Evolutionary conservation across 148 eudicot genomes (phyloP), one percentile per base, ranked within the genome.

Genomic region (Chenopodium formosanum): DNA sequence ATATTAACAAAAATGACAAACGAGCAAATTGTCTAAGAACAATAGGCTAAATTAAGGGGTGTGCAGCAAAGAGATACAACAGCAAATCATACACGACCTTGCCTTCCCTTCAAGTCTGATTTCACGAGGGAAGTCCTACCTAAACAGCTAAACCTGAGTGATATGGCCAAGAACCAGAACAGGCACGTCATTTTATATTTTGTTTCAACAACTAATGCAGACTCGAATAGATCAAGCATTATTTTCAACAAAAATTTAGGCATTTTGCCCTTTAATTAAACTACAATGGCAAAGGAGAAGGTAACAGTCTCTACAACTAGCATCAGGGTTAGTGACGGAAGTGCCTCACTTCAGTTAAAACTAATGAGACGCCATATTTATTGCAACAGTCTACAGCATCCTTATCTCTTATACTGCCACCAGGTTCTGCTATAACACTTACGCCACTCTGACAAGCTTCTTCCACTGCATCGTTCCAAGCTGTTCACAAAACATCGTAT

Each of bases 391-490:
- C 97, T 2, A 94, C 44, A 16, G 97, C 98, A 82, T 96, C 99
- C 78, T 80, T 81, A 60, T 96, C 99, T 87, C 95, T 90, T 4
- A 88, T 94, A 90, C 95, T 91, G 29, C 99, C 98, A 60, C 98
- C 97, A 3, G 98, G 98, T 82, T 96, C 98, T 44, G 95, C 95
- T 58, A 96, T 94, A 25, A 90, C 87, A 69, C 92, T 82, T 37
- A 96, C 56, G 12, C 99, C 97, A 29, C 89, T 96, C 85, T 92
- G 65, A 82, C 98, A 94, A 58, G 99, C 99, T 86, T 94, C 99
- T 86, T 95, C 99, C 20, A 95, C 98, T 13, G 98, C 94, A 84
- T 96, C 99, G 9, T 89, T 89, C 99, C 99, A 96, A 23, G 99
- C 99, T 94, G 92, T 78, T 58, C 47, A 62, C 22, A 65, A 3